phyloP scores from a whole-genome alignment of 306 rosid species.

The Parietaria judaica region DNA sequence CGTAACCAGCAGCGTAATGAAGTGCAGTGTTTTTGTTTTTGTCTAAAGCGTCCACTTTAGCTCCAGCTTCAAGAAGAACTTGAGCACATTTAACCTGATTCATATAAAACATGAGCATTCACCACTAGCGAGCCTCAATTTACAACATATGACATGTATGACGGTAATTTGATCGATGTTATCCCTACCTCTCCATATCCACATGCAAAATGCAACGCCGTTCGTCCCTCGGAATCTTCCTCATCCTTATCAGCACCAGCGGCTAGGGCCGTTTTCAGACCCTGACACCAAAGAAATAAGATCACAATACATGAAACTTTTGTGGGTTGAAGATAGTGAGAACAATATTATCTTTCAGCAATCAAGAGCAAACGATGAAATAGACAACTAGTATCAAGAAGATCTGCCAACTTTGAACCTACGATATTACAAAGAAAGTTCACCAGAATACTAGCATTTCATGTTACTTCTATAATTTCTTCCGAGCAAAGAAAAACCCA shows the following conservation, averaged over 20 bases:
- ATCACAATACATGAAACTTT: neutral
- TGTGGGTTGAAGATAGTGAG: neutral
- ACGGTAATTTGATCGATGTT: too few species aligned
- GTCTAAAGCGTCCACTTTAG: constrained; percentile 88
- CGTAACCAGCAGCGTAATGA: constrained; percentile 99
- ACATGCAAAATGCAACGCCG: constrained; percentile 96
- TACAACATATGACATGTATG: too few species aligned
- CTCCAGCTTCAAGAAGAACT: constrained; percentile 92
- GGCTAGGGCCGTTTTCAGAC: constrained; percentile 72
- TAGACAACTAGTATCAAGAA: neutral
- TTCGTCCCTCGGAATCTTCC: constrained; percentile 95
- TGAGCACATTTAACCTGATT: constrained; percentile 92
- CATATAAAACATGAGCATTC: neutral
- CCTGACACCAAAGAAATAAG: constrained; percentile 30
- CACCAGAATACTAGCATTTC: neutral
- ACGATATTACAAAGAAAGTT: neutral
- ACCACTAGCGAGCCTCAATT: constrained; percentile 1
- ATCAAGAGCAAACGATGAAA: neutral
- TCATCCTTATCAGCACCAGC: constrained; percentile 93
- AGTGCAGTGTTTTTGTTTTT: constrained; percentile 95
- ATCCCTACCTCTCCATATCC: constrained; percentile 96
- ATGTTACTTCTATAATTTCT: neutral
- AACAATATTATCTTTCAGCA: neutral
- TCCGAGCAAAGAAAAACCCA: neutral
- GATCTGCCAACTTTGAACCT: neutral